These are phyloP conservation scores for Tephrocybe rancida DNA, from an alignment of 768 basidiomycete species.

Conservation along the genomic window DNA sequence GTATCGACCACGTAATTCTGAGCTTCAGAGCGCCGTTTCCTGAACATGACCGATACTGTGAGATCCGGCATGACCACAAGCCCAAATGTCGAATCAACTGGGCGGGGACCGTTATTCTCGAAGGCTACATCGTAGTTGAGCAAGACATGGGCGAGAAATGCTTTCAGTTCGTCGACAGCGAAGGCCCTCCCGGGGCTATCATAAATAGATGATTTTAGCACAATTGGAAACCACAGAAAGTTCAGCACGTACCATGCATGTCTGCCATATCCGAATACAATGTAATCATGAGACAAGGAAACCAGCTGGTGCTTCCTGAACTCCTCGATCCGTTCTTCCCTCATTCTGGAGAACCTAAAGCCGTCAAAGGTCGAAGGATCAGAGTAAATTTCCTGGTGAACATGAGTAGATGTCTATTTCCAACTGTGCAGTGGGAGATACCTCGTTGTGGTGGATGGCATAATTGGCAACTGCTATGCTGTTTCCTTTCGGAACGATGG, in stretches of 20 bases:
- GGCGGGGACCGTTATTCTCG: slow-evolving; percentile 6
- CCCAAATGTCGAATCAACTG: slow-evolving; percentile 7
- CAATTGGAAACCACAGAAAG: background rate
- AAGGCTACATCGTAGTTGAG: slow-evolving; percentile 39
- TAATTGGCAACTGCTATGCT: slow-evolving; percentile 28
- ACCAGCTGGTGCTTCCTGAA: slow-evolving; percentile 28
- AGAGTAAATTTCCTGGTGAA: slow-evolving; percentile 13
- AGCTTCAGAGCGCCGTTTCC: slow-evolving; percentile 9
- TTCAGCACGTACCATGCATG: slow-evolving; percentile 17
- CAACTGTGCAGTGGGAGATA: no score
- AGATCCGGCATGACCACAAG: slow-evolving; percentile 4
- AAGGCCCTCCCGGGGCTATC: slow-evolving; percentile 45
- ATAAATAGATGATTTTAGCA: background rate
- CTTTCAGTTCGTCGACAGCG: slow-evolving; percentile 39
- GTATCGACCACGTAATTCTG: no score
- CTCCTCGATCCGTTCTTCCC: slow-evolving; percentile 20
- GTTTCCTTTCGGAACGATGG: slow-evolving; percentile 36
- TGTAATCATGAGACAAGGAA: slow-evolving; percentile 21
- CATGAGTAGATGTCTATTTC: no score
- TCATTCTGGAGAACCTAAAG: slow-evolving; percentile 35
- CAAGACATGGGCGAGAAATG: slow-evolving; percentile 35
- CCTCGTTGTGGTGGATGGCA: slow-evolving; percentile 31
- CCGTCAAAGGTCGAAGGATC: slow-evolving; percentile 35
- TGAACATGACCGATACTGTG: slow-evolving; percentile 12
- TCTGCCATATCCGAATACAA: slow-evolving; percentile 31